Evolutionary conservation across 345 rosid species (phyloP), one percentile per base, ranked within the genome.

Genomic region (Capsella bursapastoris): DNA sequence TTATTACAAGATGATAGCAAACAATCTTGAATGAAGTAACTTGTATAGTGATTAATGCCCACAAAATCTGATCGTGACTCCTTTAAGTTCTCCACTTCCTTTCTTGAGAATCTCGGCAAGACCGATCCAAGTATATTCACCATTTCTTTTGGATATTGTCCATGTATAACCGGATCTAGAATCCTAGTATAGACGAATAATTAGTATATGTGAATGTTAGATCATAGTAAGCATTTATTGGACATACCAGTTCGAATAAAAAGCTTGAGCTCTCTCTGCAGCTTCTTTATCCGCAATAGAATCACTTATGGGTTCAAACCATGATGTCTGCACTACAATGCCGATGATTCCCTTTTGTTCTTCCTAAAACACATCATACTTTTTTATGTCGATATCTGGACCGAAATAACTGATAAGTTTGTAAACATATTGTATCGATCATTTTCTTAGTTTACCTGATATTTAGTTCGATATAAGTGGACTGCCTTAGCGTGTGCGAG

Each of bases 41-140:
- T 82, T 5, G 76, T 88, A 41, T 90, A 90, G 59, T 88, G 88
- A 78, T 90, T 90, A 50, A 90, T 61, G 18, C 97, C 90, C 1
- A 87, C 62, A 72, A 90, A 90, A 75, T 90, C 87, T 37, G 80
- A 52, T 49, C 81, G 75, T 8, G 50, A 37, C n/a, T 57, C 78
- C 76, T 77, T 73, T 65, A 88, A 74, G 41, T 38, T 75, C 58
- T 79, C 61, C 32, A 52, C 53, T 15, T 90, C 89, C 7, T 76
- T 15, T 57, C 35, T 71, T 28, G 96, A 78, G 78, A 90, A 86
- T 37, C 7, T 15, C 0, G 97, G 97, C 49, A 90, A 66, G 25
- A 51, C 34, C 2, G 79, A 60, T 50, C 89, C 90, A 22, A 90
- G 75, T 76, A 87, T 58, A 51, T 68, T 61, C 13, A 57, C 74